These are phyloP conservation scores for Hemisphaericaspora subhashii DNA, from an alignment of 1,139 yeast genomes.

Conservation along the genomic window DNA sequence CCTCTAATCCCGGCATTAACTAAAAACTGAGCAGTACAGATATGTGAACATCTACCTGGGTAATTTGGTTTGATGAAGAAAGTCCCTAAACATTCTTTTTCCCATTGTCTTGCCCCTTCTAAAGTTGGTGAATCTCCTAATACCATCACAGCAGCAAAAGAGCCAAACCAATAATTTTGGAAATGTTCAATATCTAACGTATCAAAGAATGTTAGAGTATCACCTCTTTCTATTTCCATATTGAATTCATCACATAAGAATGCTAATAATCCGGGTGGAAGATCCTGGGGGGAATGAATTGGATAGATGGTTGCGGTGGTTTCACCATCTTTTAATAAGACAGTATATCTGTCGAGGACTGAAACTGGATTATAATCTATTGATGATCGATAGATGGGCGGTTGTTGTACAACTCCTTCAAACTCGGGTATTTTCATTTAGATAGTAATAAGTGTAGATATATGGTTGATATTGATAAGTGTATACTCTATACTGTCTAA, in stretches of 20 bases:
- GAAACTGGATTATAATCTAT: slow-evolving; percentile 23
- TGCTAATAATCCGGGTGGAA: slow-evolving; percentile 77
- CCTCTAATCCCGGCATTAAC: slow-evolving; percentile 93
- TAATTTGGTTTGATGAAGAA: slow-evolving; percentile 84
- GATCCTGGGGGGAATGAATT: slow-evolving; percentile 56
- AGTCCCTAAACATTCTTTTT: slow-evolving; percentile 83
- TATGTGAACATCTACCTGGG: slow-evolving; percentile 90
- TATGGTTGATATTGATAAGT: slow-evolving; percentile 1
- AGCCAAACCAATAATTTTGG: slow-evolving; percentile 81
- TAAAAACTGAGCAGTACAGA: slow-evolving; percentile 86
- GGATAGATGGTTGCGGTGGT: slow-evolving; percentile 94
- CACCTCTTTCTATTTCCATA: slow-evolving; percentile 88
- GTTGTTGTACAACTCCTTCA: slow-evolving; percentile 35
- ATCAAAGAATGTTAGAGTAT: slow-evolving; percentile 82
- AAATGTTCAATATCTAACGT: slow-evolving; percentile 72
- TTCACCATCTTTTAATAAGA: slow-evolving; percentile 80
- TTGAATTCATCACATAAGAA: slow-evolving; percentile 90
- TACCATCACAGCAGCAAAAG: slow-evolving; percentile 85
- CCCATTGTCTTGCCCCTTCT: slow-evolving; percentile 74
- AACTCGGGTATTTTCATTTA: slow-evolving; percentile 37
- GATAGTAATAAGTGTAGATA: too few species aligned
- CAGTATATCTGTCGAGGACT: slow-evolving; percentile 53
- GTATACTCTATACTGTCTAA: slow-evolving; percentile 10
- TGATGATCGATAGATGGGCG: slow-evolving; percentile 26
- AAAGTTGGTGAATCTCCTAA: slow-evolving; percentile 67